These are phyloP conservation scores for Arthrobotrys musiformis DNA, from an alignment of 2,329 filamentous ascomycete species.

Conservation along the genomic window DNA sequence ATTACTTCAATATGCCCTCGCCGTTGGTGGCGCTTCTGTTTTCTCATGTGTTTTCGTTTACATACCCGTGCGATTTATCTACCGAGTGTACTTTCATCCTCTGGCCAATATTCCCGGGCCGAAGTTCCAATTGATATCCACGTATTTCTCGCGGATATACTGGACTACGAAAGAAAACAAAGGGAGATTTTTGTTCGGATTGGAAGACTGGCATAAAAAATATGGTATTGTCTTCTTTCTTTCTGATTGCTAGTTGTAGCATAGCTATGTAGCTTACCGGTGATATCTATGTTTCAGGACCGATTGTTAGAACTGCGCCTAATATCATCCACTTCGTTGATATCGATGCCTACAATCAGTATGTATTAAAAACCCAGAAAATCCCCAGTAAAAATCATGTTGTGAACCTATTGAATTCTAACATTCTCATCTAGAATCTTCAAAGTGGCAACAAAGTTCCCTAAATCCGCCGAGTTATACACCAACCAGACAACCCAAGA, in stretches of 20 bases:
- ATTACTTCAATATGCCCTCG: neutral
- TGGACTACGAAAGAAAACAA: neutral
- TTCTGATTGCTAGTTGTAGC: neutral
- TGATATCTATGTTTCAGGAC: constrained; percentile 56
- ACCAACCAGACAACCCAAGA: neutral
- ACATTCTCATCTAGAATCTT: neutral
- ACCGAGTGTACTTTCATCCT: constrained; percentile 61
- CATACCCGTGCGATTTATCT: constrained; percentile 55
- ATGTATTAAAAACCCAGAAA: neutral
- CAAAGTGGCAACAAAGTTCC: constrained; percentile 27
- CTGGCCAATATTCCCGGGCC: constrained; percentile 61
- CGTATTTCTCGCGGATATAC: constrained; percentile 57
- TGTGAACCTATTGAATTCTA: neutral
- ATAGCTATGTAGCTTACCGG: too few species aligned
- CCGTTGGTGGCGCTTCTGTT: neutral
- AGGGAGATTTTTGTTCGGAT: neutral
- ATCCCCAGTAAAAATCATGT: neutral
- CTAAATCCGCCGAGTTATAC: constrained; percentile 5
- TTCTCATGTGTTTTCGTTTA: constrained; percentile 15
- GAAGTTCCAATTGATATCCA: constrained; percentile 61
- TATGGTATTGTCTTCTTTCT: constrained; percentile 7
- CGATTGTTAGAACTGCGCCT: constrained; percentile 63
- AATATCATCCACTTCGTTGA: constrained; percentile 60
- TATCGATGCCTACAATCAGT: constrained; percentile 58
- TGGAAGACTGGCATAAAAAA: constrained; percentile 21